phyloP scores from a whole-genome alignment of 176 grass and related monocot species.

The Stipa capillata region DNA sequence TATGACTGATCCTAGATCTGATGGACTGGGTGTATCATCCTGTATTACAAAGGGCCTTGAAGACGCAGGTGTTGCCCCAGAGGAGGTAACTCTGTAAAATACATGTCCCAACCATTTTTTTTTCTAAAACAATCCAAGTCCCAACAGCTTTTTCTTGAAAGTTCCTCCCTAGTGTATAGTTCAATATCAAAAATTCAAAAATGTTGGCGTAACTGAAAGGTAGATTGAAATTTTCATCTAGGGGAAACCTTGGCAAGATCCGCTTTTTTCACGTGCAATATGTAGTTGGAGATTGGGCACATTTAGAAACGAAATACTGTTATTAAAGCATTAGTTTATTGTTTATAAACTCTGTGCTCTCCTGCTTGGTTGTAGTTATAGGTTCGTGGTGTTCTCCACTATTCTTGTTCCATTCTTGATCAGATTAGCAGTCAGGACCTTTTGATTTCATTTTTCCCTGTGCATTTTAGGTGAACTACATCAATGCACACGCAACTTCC shows the following conservation, averaged over 20 bases:
- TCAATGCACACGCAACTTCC: conserved; percentile 68
- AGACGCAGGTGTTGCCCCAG: conserved; percentile 60
- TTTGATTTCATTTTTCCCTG: not conserved
- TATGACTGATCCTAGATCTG: conserved; percentile 61
- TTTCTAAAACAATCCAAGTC: too few relatives aligned
- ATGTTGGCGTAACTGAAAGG: not conserved
- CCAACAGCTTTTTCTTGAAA: not conserved
- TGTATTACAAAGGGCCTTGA: conserved; percentile 47
- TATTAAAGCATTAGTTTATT: not conserved
- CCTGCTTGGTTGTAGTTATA: not conserved
- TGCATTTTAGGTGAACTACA: conserved; percentile 48
- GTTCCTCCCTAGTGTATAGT: not conserved
- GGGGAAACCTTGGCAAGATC: not conserved
- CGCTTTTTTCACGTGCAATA: not conserved
- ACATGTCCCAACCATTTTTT: not conserved
- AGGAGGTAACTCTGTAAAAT: conserved; percentile 41
- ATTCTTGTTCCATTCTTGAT: not conserved
- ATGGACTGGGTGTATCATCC: conserved; percentile 51
- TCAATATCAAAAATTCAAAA: not conserved
- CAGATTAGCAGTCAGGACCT: not conserved
- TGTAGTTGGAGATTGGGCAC: not conserved
- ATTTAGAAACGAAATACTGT: not conserved
- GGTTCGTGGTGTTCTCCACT: not conserved
- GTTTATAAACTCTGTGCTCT: not conserved
- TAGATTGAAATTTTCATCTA: not conserved